phyloP scores from a whole-genome alignment of 2,329 filamentous ascomycete genomes.

The Botrytis pseudocinerea region DNA sequence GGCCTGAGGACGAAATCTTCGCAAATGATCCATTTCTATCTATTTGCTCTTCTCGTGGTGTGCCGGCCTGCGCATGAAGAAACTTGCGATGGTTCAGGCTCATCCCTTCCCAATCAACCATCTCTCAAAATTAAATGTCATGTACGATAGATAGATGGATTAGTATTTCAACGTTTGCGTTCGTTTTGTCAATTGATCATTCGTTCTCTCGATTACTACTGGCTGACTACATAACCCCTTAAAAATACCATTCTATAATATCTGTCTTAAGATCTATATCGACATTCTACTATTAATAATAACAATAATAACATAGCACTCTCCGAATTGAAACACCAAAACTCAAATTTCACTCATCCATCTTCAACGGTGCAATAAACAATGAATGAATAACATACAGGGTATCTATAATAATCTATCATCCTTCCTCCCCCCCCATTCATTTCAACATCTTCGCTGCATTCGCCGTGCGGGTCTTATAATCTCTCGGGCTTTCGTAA shows the following conservation, averaged over 20 bases:
- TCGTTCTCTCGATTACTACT: not conserved
- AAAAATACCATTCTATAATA: not conserved
- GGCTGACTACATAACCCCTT: not conserved
- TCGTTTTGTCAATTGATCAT: too few species aligned
- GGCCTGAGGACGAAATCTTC: not conserved
- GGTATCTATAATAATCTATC: constrained; percentile 3
- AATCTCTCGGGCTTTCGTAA: constrained; percentile 84
- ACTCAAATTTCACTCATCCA: not conserved
- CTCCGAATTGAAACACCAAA: not conserved
- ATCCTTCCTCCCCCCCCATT: constrained; percentile 4
- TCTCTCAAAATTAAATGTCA: not conserved
- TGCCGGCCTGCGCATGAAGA: constrained; percentile 13
- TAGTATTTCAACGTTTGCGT: not conserved
- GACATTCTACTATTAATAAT: not conserved
- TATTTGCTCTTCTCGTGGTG: too few species aligned
- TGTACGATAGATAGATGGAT: not conserved
- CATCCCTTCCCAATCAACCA: not conserved
- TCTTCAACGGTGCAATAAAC: not conserved
- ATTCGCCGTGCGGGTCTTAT: constrained; percentile 62
- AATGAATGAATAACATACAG: not conserved
- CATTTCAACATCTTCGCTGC: constrained; percentile 39
- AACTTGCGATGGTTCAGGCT: constrained; percentile 2
- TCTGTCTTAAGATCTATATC: not conserved
- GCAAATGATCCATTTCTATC: too few species aligned
- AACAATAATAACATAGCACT: not conserved